Evolutionary conservation across 768 basidiomycete species (phyloP), one percentile per base, ranked within the genome.

Genomic region (Termitomyces sp.): DNA sequence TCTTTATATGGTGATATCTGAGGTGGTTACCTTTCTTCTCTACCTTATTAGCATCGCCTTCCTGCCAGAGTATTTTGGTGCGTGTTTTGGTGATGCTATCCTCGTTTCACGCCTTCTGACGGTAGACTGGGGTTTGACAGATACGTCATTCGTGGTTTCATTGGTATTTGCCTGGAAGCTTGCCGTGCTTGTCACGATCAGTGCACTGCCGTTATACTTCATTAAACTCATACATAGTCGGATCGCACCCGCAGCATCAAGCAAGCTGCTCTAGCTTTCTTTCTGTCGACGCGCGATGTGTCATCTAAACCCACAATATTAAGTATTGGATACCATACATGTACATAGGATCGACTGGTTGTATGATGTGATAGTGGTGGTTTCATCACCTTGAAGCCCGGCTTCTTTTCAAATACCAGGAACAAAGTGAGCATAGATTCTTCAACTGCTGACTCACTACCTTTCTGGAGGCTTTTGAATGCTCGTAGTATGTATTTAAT

Each of bases 61-160:
- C 72, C 73, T 99, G 42, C 96, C 95, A 0, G 93, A 94, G 71
- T 99, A 96, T 72, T 99, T 99, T 68, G 96, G 96, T 98, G 55
- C 60, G 89, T 73, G 30, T 38, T 31, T n/a, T 7, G 14, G 31
- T 11, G 50, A 30, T 37, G 17, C 43, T 35, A 9, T 55, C 5
- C 12, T 35, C 3, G n/a, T 53, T 28, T 26, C 46, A 5, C 44
- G 28, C 53, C 23, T 12, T 37, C 31, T 51, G 31, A 56, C 56
- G 28, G 63, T 61, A 52, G 53, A 54, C 40, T 7, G 28, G 37
- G 17, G 40, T 33, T 53, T 26, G 38, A 3, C 65, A 98, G 96
- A 99, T 73, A 84, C 97, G 46, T 79, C 89, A 0, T 98, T 98
- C 66, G 95, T 98, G 40, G 77, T 96, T 5, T 92, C 96, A 5